A percentile compares a stretch with the other conserved stretches of the same genome.
These are phyloP conservation scores for Tetrapyrgos nigripes DNA, from an alignment of 1,284 basidiomycete species.

Conservation along the genomic window DNA sequence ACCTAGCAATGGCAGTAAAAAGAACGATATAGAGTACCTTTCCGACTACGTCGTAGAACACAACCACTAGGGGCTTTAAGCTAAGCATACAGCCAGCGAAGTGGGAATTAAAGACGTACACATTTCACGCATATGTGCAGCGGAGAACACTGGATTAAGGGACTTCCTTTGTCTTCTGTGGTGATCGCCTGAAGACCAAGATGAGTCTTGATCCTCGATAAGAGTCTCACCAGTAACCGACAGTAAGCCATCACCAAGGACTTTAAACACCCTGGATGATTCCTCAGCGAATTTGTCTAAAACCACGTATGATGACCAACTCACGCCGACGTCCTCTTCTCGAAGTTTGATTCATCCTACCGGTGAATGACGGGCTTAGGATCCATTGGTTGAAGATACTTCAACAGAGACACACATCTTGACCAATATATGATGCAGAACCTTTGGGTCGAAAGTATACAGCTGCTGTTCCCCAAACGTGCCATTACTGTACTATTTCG, in stretches of 20 bases:
- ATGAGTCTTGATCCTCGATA: background rate
- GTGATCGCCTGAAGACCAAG: background rate
- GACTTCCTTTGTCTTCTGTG: background rate
- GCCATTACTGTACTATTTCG: no score
- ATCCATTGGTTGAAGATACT: background rate
- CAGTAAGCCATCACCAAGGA: background rate
- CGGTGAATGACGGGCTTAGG: background rate
- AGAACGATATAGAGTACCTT: background rate
- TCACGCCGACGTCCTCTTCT: background rate
- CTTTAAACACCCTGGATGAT: no score
- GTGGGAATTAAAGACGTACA: background rate
- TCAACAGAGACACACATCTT: background rate
- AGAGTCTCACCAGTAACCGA: background rate
- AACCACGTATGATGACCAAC: background rate
- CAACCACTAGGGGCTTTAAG: background rate
- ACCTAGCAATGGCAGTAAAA: background rate
- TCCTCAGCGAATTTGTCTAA: background rate
- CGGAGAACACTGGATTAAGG: background rate
- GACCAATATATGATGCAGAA: background rate
- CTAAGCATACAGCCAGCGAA: background rate
- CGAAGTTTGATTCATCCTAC: background rate
- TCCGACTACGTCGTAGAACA: background rate
- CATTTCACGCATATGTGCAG: background rate
- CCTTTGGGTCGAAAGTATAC: slow-evolving; percentile 2
- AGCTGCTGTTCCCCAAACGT: background rate